These are phyloP conservation scores for Melaleuca quinquenervia DNA, from an alignment of 345 rosid species.

Conservation along the genomic window DNA sequence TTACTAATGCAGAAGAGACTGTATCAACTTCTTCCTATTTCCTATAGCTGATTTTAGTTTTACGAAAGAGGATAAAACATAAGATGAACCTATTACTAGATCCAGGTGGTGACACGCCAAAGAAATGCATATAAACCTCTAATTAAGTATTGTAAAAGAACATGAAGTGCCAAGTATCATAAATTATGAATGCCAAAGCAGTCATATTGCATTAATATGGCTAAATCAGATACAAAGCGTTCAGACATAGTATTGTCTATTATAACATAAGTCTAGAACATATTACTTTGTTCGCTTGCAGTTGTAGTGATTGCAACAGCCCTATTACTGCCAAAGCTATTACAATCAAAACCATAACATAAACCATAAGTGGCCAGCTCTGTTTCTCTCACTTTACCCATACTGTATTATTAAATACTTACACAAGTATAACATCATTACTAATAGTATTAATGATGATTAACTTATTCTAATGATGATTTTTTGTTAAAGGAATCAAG, in stretches of 20 bases:
- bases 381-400: background rate
- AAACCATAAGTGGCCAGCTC: background rate
- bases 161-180: background rate
- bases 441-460: background rate
- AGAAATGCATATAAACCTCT: background rate
- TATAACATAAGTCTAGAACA: background rate
- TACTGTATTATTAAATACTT: background rate
- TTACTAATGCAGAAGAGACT: background rate
- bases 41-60: background rate
- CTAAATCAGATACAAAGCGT: background rate
- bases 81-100: background rate
- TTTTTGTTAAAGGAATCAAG: background rate
- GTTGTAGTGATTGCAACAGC: background rate
- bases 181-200: background rate
- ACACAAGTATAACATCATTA: background rate
- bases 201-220: background rate
- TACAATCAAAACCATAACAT: background rate
- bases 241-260: background rate
- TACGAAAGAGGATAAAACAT: background rate
- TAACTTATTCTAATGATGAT: background rate
- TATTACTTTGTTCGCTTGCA: background rate
- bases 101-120: background rate
- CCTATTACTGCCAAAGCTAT: background rate
- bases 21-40: background rate
- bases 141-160: background rate